Conservation (phyloP, 257 asterid species). For the Phtheirospermum japonicum region DNA sequence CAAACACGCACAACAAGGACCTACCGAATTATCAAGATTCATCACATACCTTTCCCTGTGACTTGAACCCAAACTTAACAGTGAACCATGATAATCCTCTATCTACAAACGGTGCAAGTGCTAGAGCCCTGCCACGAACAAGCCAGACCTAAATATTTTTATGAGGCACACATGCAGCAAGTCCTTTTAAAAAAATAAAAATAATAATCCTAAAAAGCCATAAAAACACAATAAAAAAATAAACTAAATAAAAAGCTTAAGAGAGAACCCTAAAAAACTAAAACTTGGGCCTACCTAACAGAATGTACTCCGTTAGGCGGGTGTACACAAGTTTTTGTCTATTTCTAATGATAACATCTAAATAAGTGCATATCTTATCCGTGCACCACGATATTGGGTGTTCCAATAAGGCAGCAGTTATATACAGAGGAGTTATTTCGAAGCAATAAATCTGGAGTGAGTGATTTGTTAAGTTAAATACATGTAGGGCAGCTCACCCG, state of each 20-base stretch:
- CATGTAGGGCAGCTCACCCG: constrained; percentile 77
- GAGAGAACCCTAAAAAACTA: no score
- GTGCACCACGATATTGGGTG: no score
- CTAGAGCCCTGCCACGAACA: constrained; percentile 65
- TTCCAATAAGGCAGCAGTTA: neutral
- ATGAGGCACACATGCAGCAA: no score
- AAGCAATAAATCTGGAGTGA: no score
- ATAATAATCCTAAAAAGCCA: no score
- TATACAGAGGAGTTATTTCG: neutral
- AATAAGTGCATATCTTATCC: no score
- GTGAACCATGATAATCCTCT: constrained; percentile 87
- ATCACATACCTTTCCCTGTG: constrained; percentile 68
- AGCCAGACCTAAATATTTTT: neutral
- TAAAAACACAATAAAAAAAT: no score
- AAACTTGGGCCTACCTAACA: no score
- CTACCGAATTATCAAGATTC: neutral
- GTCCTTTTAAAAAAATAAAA: no score
- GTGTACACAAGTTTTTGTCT: no score
- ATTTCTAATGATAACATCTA: constrained; percentile 8
- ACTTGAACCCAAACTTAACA: constrained; percentile 55
- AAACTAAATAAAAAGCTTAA: no score
- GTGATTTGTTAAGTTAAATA: neutral
- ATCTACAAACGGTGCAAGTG: constrained; percentile 86
- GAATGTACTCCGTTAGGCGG: no score
- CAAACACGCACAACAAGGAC: neutral